phyloP scores from a whole-genome alignment of 1,284 basidiomycete species.

The Ceratobasidium sp. region DNA sequence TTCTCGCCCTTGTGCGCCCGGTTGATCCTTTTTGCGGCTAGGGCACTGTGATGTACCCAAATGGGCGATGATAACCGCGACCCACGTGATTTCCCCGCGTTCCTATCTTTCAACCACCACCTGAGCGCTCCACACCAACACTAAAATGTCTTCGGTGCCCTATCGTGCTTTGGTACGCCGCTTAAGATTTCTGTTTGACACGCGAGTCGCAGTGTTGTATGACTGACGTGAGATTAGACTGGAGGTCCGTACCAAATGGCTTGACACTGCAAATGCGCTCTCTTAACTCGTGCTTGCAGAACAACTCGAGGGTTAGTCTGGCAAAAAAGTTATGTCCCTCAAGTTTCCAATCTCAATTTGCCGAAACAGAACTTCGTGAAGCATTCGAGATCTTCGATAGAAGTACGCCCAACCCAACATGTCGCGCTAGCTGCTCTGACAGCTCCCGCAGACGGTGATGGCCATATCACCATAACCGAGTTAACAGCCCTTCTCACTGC shows the following conservation, averaged over 20 bases:
- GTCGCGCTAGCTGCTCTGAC: background rate
- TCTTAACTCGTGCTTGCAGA: background rate
- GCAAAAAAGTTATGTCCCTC: background rate
- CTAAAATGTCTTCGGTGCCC: no score
- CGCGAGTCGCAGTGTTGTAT: no score
- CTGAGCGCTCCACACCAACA: no score
- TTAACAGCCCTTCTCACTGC: slow-evolving; percentile 67
- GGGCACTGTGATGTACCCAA: no score
- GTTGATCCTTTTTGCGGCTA: no score
- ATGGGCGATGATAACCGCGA: no score
- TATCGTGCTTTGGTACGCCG: no score
- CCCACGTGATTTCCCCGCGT: no score
- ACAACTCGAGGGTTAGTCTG: slow-evolving; percentile 15
- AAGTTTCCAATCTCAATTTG: background rate
- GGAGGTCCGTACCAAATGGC: background rate
- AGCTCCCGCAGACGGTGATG: slow-evolving; percentile 59
- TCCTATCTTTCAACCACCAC: no score
- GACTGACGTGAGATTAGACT: no score
- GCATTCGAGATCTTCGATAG: slow-evolving; percentile 67
- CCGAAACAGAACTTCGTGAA: slow-evolving; percentile 62
- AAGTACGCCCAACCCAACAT: slow-evolving; percentile 48
- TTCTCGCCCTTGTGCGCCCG: no score
- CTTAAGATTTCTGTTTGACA: no score
- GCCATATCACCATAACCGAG: slow-evolving; percentile 66
- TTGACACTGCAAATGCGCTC: background rate